A percentile compares a stretch with the other conserved stretches of the same genome.
Evolutionary conservation across 2,329 filamentous ascomycete genomes (phyloP).

Genomic region (Talaromyces sp.): DNA sequence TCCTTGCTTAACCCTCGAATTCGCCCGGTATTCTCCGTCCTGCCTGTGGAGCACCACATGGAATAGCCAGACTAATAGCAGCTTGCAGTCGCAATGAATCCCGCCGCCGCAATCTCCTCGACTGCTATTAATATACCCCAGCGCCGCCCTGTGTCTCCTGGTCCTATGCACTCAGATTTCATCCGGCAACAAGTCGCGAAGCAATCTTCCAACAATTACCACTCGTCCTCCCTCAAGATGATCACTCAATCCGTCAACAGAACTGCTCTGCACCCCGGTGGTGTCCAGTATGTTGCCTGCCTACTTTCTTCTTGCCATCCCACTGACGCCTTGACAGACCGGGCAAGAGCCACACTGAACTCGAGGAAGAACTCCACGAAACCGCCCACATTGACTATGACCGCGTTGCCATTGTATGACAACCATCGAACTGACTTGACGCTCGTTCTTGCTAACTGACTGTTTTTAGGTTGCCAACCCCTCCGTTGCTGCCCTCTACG

Average conservation of each 20-base stretch:
- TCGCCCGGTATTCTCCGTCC: conserved; percentile 36
- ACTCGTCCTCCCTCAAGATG: conserved; percentile 54
- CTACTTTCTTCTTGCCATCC: not conserved
- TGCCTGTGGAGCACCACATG: conserved; percentile 35
- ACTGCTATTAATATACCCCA: conserved; percentile 42
- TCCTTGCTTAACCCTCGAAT: conserved; percentile 3
- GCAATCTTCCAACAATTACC: conserved; percentile 56
- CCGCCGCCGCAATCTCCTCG: conserved; percentile 24
- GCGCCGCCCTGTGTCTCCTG: conserved; percentile 38
- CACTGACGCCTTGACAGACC: conserved; percentile 52
- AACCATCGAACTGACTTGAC: not conserved
- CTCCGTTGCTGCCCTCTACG: conserved; percentile 91
- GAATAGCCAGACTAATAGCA: conserved; percentile 19
- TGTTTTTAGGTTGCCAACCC: conserved; percentile 70
- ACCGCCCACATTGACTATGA: conserved; percentile 99
- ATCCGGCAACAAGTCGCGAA: conserved; percentile 54
- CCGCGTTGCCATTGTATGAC: conserved; percentile 87
- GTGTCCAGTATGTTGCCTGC: conserved; percentile 70
- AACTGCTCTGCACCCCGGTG: conserved; percentile 83
- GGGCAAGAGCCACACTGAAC: conserved; percentile 83
- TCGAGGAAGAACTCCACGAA: conserved; percentile 96
- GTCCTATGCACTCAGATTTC: conserved; percentile 52
- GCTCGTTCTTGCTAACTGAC: not conserved
- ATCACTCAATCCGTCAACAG: conserved; percentile 69
- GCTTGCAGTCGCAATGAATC: conserved; percentile 23